Conservation (phyloP, 176 grass and related monocot species). For the Alloteropsis semialata region DNA sequence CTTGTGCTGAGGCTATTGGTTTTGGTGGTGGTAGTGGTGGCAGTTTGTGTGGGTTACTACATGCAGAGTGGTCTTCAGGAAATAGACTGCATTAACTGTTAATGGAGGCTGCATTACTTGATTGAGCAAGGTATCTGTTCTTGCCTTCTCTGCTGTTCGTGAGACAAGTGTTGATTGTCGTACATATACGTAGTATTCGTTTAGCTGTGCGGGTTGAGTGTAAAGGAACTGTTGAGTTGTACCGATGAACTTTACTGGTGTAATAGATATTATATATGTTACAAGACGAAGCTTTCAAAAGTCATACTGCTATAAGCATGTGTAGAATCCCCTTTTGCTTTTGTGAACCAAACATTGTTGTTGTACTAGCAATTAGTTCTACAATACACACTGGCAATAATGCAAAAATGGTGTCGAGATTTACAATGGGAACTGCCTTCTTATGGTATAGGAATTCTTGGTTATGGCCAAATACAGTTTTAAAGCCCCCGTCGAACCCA, state of each 20-base stretch:
- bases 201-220: background rate
- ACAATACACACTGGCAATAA: no score
- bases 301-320: background rate
- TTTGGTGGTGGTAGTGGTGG: constrained; percentile 32
- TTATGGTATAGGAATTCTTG: no score
- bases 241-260: background rate
- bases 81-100: constrained; percentile 49
- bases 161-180: background rate
- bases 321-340: background rate
- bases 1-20: constrained; percentile 39
- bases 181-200: background rate
- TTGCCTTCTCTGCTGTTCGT: background rate
- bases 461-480: no score
- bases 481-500: no score
- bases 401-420: no score
- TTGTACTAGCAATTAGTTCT: no score
- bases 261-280: background rate
- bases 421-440: no score
- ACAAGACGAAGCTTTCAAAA: background rate
- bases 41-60: constrained; percentile 43
- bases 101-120: constrained; percentile 29
- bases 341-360: no score
- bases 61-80: constrained; percentile 32
- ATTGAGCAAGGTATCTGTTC: background rate
- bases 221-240: background rate